Evolutionary conservation across 345 rosid species (phyloP), one percentile per base, ranked within the genome.

Genomic region (Adansonia digitata): DNA sequence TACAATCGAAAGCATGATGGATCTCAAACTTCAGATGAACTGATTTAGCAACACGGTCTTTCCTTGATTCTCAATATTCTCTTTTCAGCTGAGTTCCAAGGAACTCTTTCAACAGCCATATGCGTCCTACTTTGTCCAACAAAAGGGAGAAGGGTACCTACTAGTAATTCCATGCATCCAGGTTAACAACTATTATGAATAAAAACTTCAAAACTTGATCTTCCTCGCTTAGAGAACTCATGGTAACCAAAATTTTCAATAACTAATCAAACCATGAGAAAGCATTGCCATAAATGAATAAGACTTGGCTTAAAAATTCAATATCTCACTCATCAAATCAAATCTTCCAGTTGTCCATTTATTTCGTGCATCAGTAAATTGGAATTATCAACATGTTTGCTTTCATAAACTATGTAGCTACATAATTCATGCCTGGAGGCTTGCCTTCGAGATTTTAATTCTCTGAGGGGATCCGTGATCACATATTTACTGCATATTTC

Each of bases 391-490:
- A 81, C 86, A 3, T 60, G 78, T 77, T 82, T 85, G 75, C 92
- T 85, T 73, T 84, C 80, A 78, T 61, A 35, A 73, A 90, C 81
- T 59, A 93, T 74, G 70, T 78, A 69, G 42, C 77, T 56, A 63
- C 81, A 88, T 12, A 79, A 75, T 80, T 84, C 82, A 82, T 88
- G 97, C 79, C 80, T 78, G 7, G 83, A 83, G 14, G 84, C 82
- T 20, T 97, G 95, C 61, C 43, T 77, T 63, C 88, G 76, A 13
- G 63, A 63, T 29, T 71, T 74, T 57, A 91, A 71, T 80, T 85
- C 79, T 59, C 59, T 77, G 7, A 75, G 81, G 69, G 93, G 93
- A 56, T 87, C 82, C 2, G 71, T 81, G 18, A 86, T 78, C 46
- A 15, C 80, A 53, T 40, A 26, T 79, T 76, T 75, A 65, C 78